These are phyloP conservation scores for Quercus phellos DNA, from an alignment of 331 rosid genomes.

Conservation along the genomic window DNA sequence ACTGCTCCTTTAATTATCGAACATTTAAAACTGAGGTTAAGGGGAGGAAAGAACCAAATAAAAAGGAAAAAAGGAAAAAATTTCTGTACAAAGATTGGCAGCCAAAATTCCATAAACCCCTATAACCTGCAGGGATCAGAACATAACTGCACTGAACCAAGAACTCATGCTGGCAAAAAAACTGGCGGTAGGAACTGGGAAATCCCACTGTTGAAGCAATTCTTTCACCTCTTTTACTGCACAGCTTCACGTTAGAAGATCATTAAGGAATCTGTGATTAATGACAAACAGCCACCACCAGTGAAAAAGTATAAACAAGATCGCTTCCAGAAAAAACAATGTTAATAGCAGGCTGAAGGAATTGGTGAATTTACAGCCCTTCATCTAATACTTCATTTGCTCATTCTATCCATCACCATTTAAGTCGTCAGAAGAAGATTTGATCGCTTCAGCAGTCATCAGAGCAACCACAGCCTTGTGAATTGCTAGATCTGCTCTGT, in stretches of 20 bases:
- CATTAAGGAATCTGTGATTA: slow-evolving; percentile 21
- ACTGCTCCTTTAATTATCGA: slow-evolving; percentile 48
- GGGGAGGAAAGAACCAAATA: slow-evolving; percentile 13
- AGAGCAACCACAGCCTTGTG: slow-evolving; percentile 85
- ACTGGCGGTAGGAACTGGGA: slow-evolving; percentile 22
- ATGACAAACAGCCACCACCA: slow-evolving; percentile 21
- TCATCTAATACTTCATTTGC: background rate
- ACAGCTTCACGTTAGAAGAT: slow-evolving; percentile 30
- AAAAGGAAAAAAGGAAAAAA: slow-evolving; percentile 18
- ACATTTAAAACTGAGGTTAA: slow-evolving; percentile 36
- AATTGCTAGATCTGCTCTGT: slow-evolving; percentile 74
- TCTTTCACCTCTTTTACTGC: slow-evolving; percentile 23
- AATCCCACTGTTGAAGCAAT: slow-evolving; percentile 19
- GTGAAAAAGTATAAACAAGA: slow-evolving; percentile 35
- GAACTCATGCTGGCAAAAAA: slow-evolving; percentile 39
- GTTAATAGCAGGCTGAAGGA: slow-evolving; percentile 14
- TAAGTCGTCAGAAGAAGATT: slow-evolving; percentile 43
- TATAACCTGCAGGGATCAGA: slow-evolving; percentile 38
- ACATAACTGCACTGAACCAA: slow-evolving; percentile 41
- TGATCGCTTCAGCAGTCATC: slow-evolving; percentile 87
- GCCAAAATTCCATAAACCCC: slow-evolving; percentile 55
- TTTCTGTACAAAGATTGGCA: slow-evolving; percentile 74
- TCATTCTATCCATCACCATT: slow-evolving; percentile 29
- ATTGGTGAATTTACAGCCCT: slow-evolving; percentile 1
- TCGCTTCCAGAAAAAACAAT: slow-evolving; percentile 30